Conservation (phyloP, 768 basidiomycete species). For the Rhizopogon vesiculosus region DNA sequence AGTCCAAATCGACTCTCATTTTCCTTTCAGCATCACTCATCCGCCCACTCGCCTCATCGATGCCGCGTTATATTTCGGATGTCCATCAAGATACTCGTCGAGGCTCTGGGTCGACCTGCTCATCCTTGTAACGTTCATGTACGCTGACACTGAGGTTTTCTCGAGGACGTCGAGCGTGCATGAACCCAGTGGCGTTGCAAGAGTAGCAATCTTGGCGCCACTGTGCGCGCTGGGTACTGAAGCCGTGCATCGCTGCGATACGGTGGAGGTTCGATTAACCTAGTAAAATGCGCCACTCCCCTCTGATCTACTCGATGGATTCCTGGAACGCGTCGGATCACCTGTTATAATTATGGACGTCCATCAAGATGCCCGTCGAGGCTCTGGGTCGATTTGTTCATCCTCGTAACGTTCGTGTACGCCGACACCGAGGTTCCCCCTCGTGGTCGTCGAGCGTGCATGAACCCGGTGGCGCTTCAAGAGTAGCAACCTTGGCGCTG, state of each 20-base stretch:
- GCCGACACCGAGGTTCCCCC: constrained; percentile 2
- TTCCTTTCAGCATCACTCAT: background rate
- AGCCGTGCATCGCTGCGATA: constrained; percentile 5
- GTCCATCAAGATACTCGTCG: background rate
- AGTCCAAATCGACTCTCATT: background rate
- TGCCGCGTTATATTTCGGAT: background rate
- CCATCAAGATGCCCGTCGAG: background rate
- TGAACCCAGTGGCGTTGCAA: constrained; percentile 3
- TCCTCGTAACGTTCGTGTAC: background rate
- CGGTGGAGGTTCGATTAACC: background rate
- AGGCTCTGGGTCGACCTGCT: background rate
- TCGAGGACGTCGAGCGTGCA: constrained; percentile 6
- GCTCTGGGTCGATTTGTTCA: background rate
- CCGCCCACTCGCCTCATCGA: background rate
- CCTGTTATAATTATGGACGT: background rate
- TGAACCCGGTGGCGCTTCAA: constrained; percentile 2
- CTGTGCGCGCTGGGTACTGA: constrained; percentile 1
- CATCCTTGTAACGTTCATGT: constrained; percentile 2
- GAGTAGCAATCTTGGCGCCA: constrained; percentile 2
- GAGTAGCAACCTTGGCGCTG: background rate
- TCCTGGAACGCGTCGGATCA: background rate
- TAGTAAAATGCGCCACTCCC: constrained; percentile 1
- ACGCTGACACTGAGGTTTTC: constrained; percentile 4
- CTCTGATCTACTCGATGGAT: too few species aligned
- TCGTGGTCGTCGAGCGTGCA: constrained; percentile 4